Conservation (phyloP, 2,329 filamentous ascomycete genomes). For the Alternaria arborescens region DNA sequence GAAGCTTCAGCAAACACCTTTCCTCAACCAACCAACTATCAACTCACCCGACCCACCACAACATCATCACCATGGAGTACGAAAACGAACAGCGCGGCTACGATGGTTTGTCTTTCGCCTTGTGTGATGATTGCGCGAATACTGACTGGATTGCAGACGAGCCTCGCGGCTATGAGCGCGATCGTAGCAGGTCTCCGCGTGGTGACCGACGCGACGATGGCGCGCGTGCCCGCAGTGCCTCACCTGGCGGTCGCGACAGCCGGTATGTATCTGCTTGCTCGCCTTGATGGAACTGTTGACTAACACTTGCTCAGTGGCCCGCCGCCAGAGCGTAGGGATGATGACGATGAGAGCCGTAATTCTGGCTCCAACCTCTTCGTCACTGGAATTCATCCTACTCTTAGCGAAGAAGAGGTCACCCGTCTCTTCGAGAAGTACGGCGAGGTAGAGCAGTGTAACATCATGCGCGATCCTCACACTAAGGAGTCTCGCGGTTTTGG, state of each 20-base stretch:
- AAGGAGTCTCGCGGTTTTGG: slow-evolving; percentile 99
- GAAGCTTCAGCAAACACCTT: slow-evolving; percentile 33
- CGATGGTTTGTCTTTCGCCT: slow-evolving; percentile 63
- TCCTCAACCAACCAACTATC: slow-evolving; percentile 28
- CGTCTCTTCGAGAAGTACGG: slow-evolving; percentile 99
- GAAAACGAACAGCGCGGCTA: slow-evolving; percentile 72
- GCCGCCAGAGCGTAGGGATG: slow-evolving; percentile 59
- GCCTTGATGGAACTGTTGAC: slow-evolving; percentile 14
- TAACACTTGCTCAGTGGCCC: slow-evolving; percentile 55
- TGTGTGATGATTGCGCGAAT: slow-evolving; percentile 15
- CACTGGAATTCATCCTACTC: slow-evolving; percentile 93
- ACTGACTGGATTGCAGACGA: slow-evolving; percentile 58
- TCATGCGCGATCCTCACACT: slow-evolving; percentile 98
- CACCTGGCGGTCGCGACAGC: slow-evolving; percentile 65
- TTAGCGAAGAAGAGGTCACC: slow-evolving; percentile 88
- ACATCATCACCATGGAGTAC: slow-evolving; percentile 67
- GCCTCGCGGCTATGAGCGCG: slow-evolving; percentile 69
- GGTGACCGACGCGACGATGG: slow-evolving; percentile 61
- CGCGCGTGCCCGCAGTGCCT: slow-evolving; percentile 70
- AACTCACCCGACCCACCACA: slow-evolving; percentile 35
- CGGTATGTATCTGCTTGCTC: slow-evolving; percentile 37
- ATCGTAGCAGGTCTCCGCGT: slow-evolving; percentile 72
- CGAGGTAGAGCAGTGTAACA: slow-evolving; percentile 98
- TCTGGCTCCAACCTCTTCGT: slow-evolving; percentile 98
- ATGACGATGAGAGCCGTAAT: slow-evolving; percentile 87